Evolutionary conservation across 2,329 filamentous ascomycete genomes (phyloP).

Genomic region (Pestalotiopsis sp.): DNA sequence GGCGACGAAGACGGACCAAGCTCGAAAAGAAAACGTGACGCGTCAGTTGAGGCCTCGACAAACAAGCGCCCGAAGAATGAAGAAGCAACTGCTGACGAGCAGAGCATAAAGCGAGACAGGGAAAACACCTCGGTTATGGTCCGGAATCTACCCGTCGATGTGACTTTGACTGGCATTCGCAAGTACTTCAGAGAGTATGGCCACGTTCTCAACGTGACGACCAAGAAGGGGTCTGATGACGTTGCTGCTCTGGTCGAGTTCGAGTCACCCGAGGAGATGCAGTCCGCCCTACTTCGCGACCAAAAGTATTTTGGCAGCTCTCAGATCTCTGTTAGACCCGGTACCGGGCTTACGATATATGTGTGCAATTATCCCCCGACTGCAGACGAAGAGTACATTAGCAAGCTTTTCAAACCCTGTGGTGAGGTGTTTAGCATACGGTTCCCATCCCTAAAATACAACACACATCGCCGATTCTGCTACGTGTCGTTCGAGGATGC

Average conservation of each 20-base stretch:
- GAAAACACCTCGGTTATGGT: slow-evolving; percentile 88
- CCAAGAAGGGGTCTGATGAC: slow-evolving; percentile 64
- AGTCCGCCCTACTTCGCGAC: slow-evolving; percentile 78
- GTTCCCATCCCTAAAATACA: slow-evolving; percentile 88
- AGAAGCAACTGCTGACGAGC: slow-evolving; percentile 32
- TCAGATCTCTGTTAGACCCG: slow-evolving; percentile 73
- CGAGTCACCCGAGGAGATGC: slow-evolving; percentile 75
- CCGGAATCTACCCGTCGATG: slow-evolving; percentile 70
- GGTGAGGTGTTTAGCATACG: slow-evolving; percentile 85
- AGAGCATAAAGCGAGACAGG: slow-evolving; percentile 73
- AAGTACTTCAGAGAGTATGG: slow-evolving; percentile 94
- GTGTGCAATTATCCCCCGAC: slow-evolving; percentile 86
- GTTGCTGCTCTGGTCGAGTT: slow-evolving; percentile 84
- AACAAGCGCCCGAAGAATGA: slow-evolving; percentile 69
- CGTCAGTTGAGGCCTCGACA: slow-evolving; percentile 51
- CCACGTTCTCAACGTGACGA: slow-evolving; percentile 74
- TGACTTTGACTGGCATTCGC: slow-evolving; percentile 71
- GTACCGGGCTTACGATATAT: slow-evolving; percentile 79
- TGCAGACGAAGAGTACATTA: slow-evolving; percentile 71
- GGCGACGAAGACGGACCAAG: slow-evolving; percentile 37
- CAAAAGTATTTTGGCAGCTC: slow-evolving; percentile 76
- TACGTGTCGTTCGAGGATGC: slow-evolving; percentile 85
- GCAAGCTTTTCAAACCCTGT: slow-evolving; percentile 69
- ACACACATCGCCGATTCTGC: slow-evolving; percentile 88
- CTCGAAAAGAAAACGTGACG: slow-evolving; percentile 76